These are phyloP conservation scores for Magnusiomyces tetraspermus DNA, from an alignment of 1,139 yeast species.

Conservation along the genomic window DNA sequence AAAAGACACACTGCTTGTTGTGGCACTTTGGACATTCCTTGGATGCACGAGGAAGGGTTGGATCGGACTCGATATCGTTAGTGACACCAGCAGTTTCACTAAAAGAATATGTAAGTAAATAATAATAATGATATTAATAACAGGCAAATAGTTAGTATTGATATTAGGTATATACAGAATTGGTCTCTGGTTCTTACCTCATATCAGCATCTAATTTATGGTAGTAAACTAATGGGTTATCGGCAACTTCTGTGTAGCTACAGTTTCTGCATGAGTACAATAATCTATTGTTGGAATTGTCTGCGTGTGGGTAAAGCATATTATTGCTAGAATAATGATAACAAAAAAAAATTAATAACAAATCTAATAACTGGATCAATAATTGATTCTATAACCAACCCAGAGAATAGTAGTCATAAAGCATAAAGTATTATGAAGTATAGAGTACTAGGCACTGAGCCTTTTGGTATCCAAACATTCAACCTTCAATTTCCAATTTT, in stretches of 20 bases:
- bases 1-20: slow-evolving; percentile 84
- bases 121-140: neutral
- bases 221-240: slow-evolving; percentile 78
- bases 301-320: slow-evolving; percentile 98
- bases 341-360: no score
- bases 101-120: slow-evolving; percentile 13
- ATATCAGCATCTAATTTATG: slow-evolving; percentile 86
- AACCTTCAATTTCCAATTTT: no score
- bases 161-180: slow-evolving; percentile 1
- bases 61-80: slow-evolving; percentile 91
- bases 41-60: slow-evolving; percentile 90
- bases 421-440: no score
- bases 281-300: slow-evolving; percentile 56
- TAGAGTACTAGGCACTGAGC: no score
- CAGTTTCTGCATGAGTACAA: slow-evolving; percentile 94
- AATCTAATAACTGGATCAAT: no score
- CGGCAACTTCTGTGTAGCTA: slow-evolving; percentile 87
- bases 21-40: slow-evolving; percentile 88
- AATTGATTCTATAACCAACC: neutral
- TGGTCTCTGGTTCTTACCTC: slow-evolving; percentile 24
- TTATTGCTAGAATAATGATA: slow-evolving; percentile 73
- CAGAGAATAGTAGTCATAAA: neutral
- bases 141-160: neutral
- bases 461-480: no score
- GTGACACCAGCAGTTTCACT: slow-evolving; percentile 96